Evolutionary conservation across 2,329 filamentous ascomycete genomes (phyloP), one percentile per base, ranked within the genome.

Genomic region (Xylariaceae sp.): DNA sequence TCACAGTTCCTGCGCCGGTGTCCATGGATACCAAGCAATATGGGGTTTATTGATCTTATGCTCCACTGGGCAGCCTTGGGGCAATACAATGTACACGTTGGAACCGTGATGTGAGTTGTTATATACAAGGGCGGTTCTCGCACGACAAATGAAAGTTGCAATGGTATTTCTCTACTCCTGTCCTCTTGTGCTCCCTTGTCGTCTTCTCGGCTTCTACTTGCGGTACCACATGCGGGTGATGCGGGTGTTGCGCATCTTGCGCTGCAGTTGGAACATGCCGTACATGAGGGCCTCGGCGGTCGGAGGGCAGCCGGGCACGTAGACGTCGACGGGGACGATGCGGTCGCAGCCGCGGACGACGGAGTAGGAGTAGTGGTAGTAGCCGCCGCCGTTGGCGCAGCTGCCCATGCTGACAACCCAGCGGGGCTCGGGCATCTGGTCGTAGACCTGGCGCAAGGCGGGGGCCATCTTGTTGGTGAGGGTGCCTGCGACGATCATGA

Each of bases 381-480:
- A 93, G 48, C 89, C 89, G 56, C 89, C 89, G 47, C 89, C 89
- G 71, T 92, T 92, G 55, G 89, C 89, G 70, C 89, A 93, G 65
- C 84, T 89, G 12, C 89, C 89, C 89, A 93, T 93, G 63, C 84
- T 89, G 65, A 83, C 71, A 63, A 93, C 90, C 90, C 90, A 96
- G 67, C 88, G 81, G 16, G 90, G 90, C 31, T 96, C 90, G 31
- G 90, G 90, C 90, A 96, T 96, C 78, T 96, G 91, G 72, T 96
- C 91, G 75, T 96, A 96, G 56, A 95, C 87, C 74, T 94, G 89
- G 71, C 91, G 81, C 67, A 96, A 76, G 33, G 91, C 91, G 2
- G 91, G 90, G 1, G 90, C 90, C 91, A 96, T 96, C 79, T 96
- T 96, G 80, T 96, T 96, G 63, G 90, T 95, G 56, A 96, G 81